These are phyloP conservation scores for Talaromyces sp. DNA, from an alignment of 2,329 filamentous ascomycete genomes.

Conservation along the genomic window DNA sequence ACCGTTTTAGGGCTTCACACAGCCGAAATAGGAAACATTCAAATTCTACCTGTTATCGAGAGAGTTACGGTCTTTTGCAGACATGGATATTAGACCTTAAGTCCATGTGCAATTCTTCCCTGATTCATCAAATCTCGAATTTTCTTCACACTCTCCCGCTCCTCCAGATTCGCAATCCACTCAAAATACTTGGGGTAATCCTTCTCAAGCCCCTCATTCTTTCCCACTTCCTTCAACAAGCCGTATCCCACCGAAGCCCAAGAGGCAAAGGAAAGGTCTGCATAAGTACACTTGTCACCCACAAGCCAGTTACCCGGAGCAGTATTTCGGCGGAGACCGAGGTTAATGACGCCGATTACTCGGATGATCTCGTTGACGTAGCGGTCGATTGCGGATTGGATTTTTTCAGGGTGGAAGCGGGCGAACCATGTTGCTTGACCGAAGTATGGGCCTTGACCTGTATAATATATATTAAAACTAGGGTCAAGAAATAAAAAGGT, in stretches of 20 bases:
- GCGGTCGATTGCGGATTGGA: conserved; percentile 10
- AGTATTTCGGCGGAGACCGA: conserved; percentile 23
- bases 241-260: conserved; percentile 8
- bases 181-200: neutral
- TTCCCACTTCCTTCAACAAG: conserved; percentile 8
- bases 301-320: conserved; percentile 2
- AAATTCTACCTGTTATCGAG: neutral
- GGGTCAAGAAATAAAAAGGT: neutral
- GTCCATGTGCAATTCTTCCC: conserved; percentile 9
- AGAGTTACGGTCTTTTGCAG: neutral
- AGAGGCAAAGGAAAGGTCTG: conserved; percentile 1
- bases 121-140: neutral
- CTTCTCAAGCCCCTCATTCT: neutral
- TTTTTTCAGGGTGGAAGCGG: conserved; percentile 9
- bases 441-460: conserved; percentile 16
- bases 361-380: conserved; percentile 8
- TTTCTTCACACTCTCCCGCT: conserved; percentile 6
- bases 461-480: neutral
- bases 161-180: conserved; percentile 1
- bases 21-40: conserved; percentile 22
- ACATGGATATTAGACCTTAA: neutral
- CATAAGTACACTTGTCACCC: conserved; percentile 11
- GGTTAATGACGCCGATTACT: conserved; percentile 9
- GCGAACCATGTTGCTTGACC: conserved; percentile 14
- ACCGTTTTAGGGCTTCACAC: conserved; percentile 2